Evolutionary conservation across 257 asterid species (phyloP), one percentile per base, ranked within the genome.

Genomic region (Catharanthus roseus): DNA sequence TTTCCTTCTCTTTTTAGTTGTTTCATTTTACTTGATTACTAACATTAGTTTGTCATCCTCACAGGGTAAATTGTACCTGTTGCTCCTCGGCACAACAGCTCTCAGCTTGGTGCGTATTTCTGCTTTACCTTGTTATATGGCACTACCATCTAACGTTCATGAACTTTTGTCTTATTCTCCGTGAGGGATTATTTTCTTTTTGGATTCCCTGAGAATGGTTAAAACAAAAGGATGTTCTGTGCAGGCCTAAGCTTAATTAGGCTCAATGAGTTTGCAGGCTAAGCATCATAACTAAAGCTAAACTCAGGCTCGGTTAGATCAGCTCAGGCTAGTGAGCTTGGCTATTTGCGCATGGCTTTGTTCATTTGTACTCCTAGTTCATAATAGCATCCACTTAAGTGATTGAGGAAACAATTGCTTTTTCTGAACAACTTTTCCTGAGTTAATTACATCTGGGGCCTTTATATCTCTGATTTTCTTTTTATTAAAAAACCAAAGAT

Each of bases 41-140:
- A 76, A 85, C 34, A 41, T 53, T 51, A 70, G 38, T 51, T 78
- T 16, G 68, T 77, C 21, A 63, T 23, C 78, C 65, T 68, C 74
- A 69, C 92, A 90, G 95, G 95, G 91, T 65, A 87, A 83, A 81
- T 44, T 87, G 76, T 90, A 90, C 74, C 79, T 90, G 88, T 86
- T 87, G 81, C 95, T 90, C 70, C 89, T 90, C 71, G 96, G 96
- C 66, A 90, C 96, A 28, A 90, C 96, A 67, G 90, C 96, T 74
- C 92, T 89, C 65, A 89, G 96, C 83, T 82, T 89, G 90, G 96
- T 89, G 78, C 47, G 88, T 69, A 63, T 61, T 50, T 63, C 67
- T 51, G 45, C 39, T 72, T 74, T 77, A 19, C 65, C 58, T 11
- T 74, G 64, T 64, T 69, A 21, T 50, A 45, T 33, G 38, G 66